Percentiles rank a stretch among this genome's conserved stretches.
Conservation (phyloP, 306 rosid species). For the Rubus parviflorus region DNA sequence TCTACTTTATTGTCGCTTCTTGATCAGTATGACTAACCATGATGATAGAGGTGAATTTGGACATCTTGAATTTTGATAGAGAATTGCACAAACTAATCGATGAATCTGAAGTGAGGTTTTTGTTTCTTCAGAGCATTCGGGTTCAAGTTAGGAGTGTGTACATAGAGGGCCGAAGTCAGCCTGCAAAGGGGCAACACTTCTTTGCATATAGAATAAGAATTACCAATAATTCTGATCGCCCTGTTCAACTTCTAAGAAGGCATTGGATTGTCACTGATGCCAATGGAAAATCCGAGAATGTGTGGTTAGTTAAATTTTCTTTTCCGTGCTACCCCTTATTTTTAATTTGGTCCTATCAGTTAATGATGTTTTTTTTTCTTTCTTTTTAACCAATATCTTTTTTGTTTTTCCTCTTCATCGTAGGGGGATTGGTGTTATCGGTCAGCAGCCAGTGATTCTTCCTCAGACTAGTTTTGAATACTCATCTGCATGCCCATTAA, state of each 20-base stretch:
- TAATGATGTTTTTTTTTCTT: background rate
- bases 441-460: conserved; percentile 93
- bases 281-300: conserved; percentile 76
- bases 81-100: background rate
- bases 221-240: conserved; percentile 71
- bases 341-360: background rate
- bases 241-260: conserved; percentile 91
- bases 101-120: conserved; percentile 24
- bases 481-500: conserved; percentile 93
- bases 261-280: conserved; percentile 97
- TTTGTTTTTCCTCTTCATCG: conserved; percentile 9
- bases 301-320: conserved; percentile 58
- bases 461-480: conserved; percentile 86
- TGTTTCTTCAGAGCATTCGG: conserved; percentile 68
- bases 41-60: background rate
- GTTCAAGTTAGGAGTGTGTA: conserved; percentile 94
- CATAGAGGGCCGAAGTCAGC: conserved; percentile 95
- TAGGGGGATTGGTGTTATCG: conserved; percentile 97
- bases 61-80: background rate
- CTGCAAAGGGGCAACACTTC: conserved; percentile 72
- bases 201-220: conserved; percentile 94
- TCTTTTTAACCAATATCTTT: background rate
- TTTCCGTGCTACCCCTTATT: conserved; percentile 20
- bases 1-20: background rate
- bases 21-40: too few species aligned